Percentiles rank a stretch among this genome's conserved stretches.
Conservation (phyloP, 495 filamentous ascomycete species). For the Xanthoparmelia taractica region DNA sequence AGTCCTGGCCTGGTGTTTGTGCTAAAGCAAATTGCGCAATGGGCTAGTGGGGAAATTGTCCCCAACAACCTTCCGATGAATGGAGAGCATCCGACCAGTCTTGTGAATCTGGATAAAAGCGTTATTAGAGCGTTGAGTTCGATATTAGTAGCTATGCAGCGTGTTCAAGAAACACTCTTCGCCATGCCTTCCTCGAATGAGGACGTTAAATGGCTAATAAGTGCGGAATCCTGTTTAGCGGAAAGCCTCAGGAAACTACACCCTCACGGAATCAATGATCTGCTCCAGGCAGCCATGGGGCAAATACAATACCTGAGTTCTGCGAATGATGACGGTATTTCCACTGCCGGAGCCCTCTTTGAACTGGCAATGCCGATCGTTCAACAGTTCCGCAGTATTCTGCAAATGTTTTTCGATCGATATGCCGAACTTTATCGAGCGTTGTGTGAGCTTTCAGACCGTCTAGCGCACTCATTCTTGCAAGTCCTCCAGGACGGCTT, state of each 20-base stretch:
- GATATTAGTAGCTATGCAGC: constrained; percentile 66
- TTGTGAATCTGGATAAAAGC: constrained; percentile 44
- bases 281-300: constrained; percentile 44
- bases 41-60: constrained; percentile 29
- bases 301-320: constrained; percentile 45
- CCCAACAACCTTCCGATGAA: constrained; percentile 10
- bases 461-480: constrained; percentile 65
- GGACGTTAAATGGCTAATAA: constrained; percentile 55
- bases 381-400: constrained; percentile 59
- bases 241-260: constrained; percentile 52
- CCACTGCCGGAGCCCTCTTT: constrained; percentile 51
- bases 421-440: constrained; percentile 55
- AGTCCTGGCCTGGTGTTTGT: constrained; percentile 57
- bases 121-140: constrained; percentile 55
- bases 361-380: constrained; percentile 64
- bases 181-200: constrained; percentile 46
- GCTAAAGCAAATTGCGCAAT: constrained; percentile 51
- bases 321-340: constrained; percentile 34
- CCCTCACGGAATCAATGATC: constrained; percentile 44
- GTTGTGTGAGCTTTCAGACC: constrained; percentile 64
- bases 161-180: constrained; percentile 46
- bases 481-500: constrained; percentile 77
- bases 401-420: constrained; percentile 42
- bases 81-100: constrained; percentile 23
- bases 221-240: constrained; percentile 50